Conservation (phyloP, 768 basidiomycete species). For the Suillus tomentosus region DNA sequence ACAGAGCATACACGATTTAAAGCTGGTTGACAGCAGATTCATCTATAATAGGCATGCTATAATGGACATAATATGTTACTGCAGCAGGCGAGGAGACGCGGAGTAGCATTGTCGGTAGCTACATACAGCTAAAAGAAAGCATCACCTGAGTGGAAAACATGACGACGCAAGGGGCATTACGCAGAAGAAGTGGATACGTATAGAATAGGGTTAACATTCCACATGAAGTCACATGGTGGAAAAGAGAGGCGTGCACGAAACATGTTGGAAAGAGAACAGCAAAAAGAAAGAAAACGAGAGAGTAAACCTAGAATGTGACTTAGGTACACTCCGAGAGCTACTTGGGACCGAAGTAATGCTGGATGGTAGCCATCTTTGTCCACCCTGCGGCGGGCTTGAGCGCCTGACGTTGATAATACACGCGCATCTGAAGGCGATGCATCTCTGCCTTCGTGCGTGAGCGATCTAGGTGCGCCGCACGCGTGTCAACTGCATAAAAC, state of each 20-base stretch:
- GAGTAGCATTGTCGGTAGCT: conserved; percentile 3
- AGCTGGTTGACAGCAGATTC: neutral
- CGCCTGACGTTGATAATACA: conserved; percentile 59
- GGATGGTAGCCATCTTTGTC: conserved; percentile 28
- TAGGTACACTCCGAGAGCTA: neutral
- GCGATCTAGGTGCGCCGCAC: conserved; percentile 74
- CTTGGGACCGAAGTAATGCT: conserved; percentile 32
- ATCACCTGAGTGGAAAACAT: neutral
- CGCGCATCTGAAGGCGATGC: conserved; percentile 62
- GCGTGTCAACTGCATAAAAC: conserved; percentile 57
- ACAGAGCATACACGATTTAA: neutral
- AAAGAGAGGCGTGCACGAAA: neutral
- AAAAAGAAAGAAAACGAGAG: neutral
- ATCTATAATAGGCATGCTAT: conserved; percentile 15
- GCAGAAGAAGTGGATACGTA: neutral
- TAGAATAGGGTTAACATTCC: neutral
- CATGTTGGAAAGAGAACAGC: neutral
- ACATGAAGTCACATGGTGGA: neutral
- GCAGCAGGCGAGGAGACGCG: neutral
- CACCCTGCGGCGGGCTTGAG: conserved; percentile 26
- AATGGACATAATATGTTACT: conserved; percentile 29
- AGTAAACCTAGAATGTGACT: no score
- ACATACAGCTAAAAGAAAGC: neutral
- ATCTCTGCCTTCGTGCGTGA: conserved; percentile 71
- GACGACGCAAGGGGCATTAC: neutral